Evolutionary conservation across 176 grass and related monocot species (phyloP).

Genomic region (Avena sativa): DNA sequence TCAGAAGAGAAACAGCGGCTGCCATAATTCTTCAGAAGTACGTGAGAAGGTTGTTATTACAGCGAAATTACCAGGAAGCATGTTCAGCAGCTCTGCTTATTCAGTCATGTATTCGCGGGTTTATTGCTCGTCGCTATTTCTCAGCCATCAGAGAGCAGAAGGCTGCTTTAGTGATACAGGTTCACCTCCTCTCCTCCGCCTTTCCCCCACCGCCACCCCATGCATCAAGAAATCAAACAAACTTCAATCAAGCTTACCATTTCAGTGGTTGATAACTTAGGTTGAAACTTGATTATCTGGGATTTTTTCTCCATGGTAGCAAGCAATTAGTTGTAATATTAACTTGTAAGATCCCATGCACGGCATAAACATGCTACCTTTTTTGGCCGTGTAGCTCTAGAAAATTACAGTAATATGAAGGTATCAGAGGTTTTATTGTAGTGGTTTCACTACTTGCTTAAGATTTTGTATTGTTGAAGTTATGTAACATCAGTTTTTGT

Average conservation of each 20-base stretch:
- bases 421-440: conserved; percentile 7
- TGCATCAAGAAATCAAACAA: conserved; percentile 1
- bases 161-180: conserved; percentile 83
- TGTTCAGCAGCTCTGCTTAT: conserved; percentile 66
- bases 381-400: not conserved
- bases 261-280: not conserved
- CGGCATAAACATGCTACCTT: not conserved
- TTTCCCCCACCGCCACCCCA: not conserved
- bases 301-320: not conserved
- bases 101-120: conserved; percentile 78
- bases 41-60: conserved; percentile 63
- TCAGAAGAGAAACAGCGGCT: conserved; percentile 65
- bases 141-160: conserved; percentile 67
- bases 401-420: conserved; percentile 9
- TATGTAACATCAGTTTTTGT: conserved; percentile 21
- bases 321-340: conserved; percentile 19
- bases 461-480: not conserved
- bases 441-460: conserved; percentile 21
- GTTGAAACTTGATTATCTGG: conserved; percentile 22
- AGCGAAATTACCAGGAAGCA: conserved; percentile 53
- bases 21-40: conserved; percentile 87
- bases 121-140: conserved; percentile 61
- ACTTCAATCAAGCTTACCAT: not conserved
- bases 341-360: conserved; percentile 23
- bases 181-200: not conserved